Evolutionary conservation across 1,284 basidiomycete species (phyloP), one percentile per base, ranked within the genome.

Genomic region (Mycena sp.): DNA sequence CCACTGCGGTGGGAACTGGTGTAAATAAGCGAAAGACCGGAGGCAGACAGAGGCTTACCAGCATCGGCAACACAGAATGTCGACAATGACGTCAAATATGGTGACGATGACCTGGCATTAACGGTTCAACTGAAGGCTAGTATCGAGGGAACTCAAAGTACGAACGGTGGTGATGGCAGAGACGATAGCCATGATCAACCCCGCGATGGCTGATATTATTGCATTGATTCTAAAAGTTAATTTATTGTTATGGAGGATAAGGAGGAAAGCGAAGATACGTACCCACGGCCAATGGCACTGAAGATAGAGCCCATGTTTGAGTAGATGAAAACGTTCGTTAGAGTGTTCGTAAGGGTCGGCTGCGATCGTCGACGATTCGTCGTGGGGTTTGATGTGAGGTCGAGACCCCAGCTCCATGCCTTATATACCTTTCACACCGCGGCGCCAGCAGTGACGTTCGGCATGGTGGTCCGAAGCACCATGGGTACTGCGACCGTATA

Each of bases 1-100:
- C n/a, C n/a, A n/a, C n/a, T n/a, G n/a, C n/a, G n/a, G n/a, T n/a
- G n/a, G n/a, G n/a, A n/a, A n/a, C n/a, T n/a, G n/a, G n/a, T n/a
- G n/a, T n/a, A n/a, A n/a, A n/a, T n/a, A n/a, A n/a, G n/a, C n/a
- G n/a, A n/a, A n/a, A n/a, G n/a, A n/a, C n/a, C n/a, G n/a, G n/a
- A n/a, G n/a, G n/a, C n/a, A n/a, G n/a, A n/a, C n/a, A n/a, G n/a
- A n/a, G n/a, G n/a, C n/a, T n/a, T n/a, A n/a, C n/a, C 71, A 80
- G 72, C 85, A 88, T 69, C 83, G 78, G 74, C 87, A 88, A 76
- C 87, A 88, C 4, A 88, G 73, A 59, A 88, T 87, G 66, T 87
- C 86, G 54, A 76, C 69, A 61, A 89, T 86, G 49, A 87, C 72
- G 65, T 87, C 79, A 71, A 87, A 85, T 58, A 88, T 88, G 0